These are phyloP conservation scores for Plasmodium ovale DNA, from an alignment of 169 alveolate species.

Conservation along the genomic window DNA sequence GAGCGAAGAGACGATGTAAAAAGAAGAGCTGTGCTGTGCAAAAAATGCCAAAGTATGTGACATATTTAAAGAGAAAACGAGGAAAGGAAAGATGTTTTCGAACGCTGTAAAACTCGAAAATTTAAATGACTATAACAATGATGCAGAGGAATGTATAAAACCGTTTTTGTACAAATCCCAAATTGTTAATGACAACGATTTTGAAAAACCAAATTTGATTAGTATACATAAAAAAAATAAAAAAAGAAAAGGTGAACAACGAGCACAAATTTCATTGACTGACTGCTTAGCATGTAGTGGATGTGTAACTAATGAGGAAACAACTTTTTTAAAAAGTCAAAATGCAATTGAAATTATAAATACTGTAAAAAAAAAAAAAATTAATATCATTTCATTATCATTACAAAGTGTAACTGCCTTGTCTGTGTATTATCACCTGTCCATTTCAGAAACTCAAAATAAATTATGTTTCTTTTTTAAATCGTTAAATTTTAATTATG, in stretches of 20 bases:
- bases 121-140: constrained; percentile 87
- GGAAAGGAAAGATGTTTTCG: constrained; percentile 81
- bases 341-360: constrained; percentile 86
- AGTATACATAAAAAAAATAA: constrained; percentile 37
- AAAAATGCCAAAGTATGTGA: no score
- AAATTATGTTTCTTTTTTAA: constrained; percentile 78
- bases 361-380: constrained; percentile 50
- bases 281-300: constrained; percentile 95
- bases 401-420: constrained; percentile 89
- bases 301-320: constrained; percentile 93
- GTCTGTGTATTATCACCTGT: constrained; percentile 77
- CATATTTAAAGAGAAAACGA: no score
- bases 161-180: constrained; percentile 81
- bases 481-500: constrained; percentile 73
- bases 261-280: constrained; percentile 78
- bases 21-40: no score
- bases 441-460: constrained; percentile 53
- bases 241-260: constrained; percentile 4
- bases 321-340: constrained; percentile 87
- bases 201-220: constrained; percentile 50
- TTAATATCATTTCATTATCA: constrained; percentile 85
- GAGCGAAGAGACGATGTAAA: no score
- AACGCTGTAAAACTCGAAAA: constrained; percentile 86
- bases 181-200: constrained; percentile 42
- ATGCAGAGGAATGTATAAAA: constrained; percentile 88